Percentiles rank a stretch among this genome's conserved stretches.
These are phyloP conservation scores for Oidiodendron maius DNA, from an alignment of 495 filamentous ascomycete genomes.

Conservation along the genomic window DNA sequence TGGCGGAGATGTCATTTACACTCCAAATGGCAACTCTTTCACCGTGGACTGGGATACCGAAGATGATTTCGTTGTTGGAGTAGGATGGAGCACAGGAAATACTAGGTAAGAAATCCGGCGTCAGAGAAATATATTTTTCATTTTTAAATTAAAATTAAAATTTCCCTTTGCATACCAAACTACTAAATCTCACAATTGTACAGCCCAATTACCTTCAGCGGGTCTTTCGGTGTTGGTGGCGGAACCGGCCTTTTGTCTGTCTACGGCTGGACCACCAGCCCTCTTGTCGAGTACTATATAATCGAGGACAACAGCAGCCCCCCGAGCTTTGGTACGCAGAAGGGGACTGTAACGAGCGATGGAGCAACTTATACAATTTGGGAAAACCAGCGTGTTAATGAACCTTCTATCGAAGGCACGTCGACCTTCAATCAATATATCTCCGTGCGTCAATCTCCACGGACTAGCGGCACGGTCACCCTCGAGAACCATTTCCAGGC, in stretches of 20 bases:
- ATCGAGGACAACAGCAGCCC: not conserved
- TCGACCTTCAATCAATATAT: too few species aligned
- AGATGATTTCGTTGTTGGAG: not conserved
- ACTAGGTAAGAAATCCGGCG: too few species aligned
- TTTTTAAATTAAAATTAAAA: too few species aligned
- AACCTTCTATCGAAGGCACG: constrained; percentile 52
- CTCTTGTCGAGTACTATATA: too few species aligned
- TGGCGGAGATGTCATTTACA: not conserved
- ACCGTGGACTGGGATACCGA: not conserved
- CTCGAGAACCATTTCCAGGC: constrained; percentile 26
- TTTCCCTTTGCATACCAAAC: too few species aligned
- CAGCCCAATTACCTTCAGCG: not conserved
- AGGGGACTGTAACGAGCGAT: constrained; percentile 51
- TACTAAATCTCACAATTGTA: too few species aligned
- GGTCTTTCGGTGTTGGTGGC: not conserved
- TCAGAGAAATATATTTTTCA: too few species aligned
- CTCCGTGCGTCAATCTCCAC: constrained; percentile 39
- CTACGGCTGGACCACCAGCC: not conserved
- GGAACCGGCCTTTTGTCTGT: not conserved
- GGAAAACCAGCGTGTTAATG: constrained; percentile 48
- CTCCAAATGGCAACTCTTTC: not conserved
- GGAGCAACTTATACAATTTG: constrained; percentile 60
- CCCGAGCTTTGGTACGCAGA: constrained; percentile 5
- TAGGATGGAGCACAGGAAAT: not conserved
- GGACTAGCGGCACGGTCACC: constrained; percentile 29